phyloP scores from a whole-genome alignment of 805 yeast species.

The Kuraishia borneana region DNA sequence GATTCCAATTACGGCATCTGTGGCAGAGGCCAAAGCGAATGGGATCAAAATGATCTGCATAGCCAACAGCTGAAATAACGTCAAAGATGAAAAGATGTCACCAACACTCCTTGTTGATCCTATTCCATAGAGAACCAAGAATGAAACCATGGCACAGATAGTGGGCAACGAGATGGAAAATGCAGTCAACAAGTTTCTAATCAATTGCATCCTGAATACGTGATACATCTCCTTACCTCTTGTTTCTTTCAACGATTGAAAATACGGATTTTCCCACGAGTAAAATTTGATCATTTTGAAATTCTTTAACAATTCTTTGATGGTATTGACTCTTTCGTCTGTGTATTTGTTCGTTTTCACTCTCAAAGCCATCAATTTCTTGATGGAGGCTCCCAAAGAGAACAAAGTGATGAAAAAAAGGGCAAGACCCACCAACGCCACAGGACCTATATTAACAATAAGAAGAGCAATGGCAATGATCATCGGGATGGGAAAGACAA shows the following conservation, averaged over 20 bases:
- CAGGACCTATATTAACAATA: constrained; percentile 55
- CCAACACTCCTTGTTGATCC: constrained; percentile 38
- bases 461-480: constrained; percentile 55
- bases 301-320: constrained; percentile 70
- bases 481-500: constrained; percentile 53
- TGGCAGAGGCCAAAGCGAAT: constrained; percentile 52
- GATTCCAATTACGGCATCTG: constrained; percentile 46
- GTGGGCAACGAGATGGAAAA: constrained; percentile 49
- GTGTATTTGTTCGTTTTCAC: constrained; percentile 49
- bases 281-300: constrained; percentile 77
- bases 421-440: constrained; percentile 66
- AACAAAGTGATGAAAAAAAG: constrained; percentile 37
- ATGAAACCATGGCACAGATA: constrained; percentile 39
- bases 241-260: constrained; percentile 35
- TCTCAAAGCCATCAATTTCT: constrained; percentile 41
- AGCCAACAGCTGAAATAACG: constrained; percentile 52
- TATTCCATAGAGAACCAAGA: constrained; percentile 26
- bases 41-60: constrained; percentile 61
- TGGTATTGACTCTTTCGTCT: constrained; percentile 63
- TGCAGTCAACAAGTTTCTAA: constrained; percentile 50
- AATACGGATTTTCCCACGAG: constrained; percentile 83
- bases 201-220: constrained; percentile 48
- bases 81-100: constrained; percentile 55
- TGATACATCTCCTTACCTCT: constrained; percentile 53
- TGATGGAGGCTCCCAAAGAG: constrained; percentile 32